Evolutionary conservation across 2,329 filamentous ascomycete genomes (phyloP).

Genomic region (Talaromyces sp.): DNA sequence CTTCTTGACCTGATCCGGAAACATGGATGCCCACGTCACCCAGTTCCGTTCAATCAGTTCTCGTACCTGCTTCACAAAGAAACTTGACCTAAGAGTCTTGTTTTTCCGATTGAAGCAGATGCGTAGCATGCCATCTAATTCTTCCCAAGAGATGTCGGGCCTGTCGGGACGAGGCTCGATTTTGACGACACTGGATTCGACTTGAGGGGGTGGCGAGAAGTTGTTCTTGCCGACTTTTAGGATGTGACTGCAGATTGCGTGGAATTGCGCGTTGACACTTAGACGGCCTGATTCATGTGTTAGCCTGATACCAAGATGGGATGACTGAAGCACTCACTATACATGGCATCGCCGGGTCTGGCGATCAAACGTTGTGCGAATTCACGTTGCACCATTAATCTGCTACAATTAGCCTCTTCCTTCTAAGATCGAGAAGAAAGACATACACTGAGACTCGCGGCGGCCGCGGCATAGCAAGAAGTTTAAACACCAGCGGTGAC

Average conservation of each 20-base stretch:
- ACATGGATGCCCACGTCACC: slow-evolving; percentile 22
- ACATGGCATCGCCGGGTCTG: slow-evolving; percentile 81
- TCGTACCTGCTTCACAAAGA: slow-evolving; percentile 59
- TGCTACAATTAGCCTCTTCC: slow-evolving; percentile 71
- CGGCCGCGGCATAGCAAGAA: slow-evolving; percentile 76
- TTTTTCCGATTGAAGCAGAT: slow-evolving; percentile 87
- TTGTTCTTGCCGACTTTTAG: slow-evolving; percentile 80
- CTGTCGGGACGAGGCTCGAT: slow-evolving; percentile 83
- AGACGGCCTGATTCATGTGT: slow-evolving; percentile 53
- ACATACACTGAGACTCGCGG: slow-evolving; percentile 61
- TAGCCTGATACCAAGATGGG: neutral
- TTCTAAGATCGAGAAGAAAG: slow-evolving; percentile 58
- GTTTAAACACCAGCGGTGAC: slow-evolving; percentile 85
- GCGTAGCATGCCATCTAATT: slow-evolving; percentile 87
- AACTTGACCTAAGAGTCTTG: slow-evolving; percentile 79
- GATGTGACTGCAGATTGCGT: slow-evolving; percentile 61
- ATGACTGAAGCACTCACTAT: slow-evolving; percentile 51
- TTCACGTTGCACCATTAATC: slow-evolving; percentile 97
- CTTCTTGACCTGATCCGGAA: slow-evolving; percentile 17
- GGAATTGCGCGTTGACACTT: slow-evolving; percentile 92
- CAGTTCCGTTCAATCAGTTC: slow-evolving; percentile 21
- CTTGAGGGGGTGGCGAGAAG: slow-evolving; percentile 90
- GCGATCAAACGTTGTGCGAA: slow-evolving; percentile 90
- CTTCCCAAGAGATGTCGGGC: slow-evolving; percentile 86
- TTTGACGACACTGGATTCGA: slow-evolving; percentile 86